Evolutionary conservation across 192 early-diverging fungal species (phyloP).

Genomic region (Dissophora globulifera): DNA sequence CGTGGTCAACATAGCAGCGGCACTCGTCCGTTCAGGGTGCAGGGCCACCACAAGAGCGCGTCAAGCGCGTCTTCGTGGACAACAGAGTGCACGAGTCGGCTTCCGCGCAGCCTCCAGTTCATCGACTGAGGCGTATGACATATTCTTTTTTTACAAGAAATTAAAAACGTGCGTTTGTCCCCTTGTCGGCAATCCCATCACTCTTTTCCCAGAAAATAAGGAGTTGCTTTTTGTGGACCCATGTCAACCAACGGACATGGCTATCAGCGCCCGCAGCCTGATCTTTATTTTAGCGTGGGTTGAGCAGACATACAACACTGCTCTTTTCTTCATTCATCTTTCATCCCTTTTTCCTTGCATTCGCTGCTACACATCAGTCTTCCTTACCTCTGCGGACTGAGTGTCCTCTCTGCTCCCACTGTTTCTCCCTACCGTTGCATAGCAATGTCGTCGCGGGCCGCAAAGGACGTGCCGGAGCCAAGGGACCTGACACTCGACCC

Average conservation of each 20-base stretch:
- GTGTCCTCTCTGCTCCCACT: too few relatives aligned
- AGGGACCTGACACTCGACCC: slow-evolving; percentile 26
- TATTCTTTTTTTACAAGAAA: too few relatives aligned
- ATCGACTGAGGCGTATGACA: slow-evolving; percentile 34
- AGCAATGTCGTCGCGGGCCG: not conserved
- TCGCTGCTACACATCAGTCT: not conserved
- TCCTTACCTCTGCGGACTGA: too few relatives aligned
- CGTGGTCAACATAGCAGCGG: not conserved
- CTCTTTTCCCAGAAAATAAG: too few relatives aligned
- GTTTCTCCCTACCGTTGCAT: too few relatives aligned
- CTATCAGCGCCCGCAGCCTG: too few relatives aligned
- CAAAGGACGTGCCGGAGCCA: slow-evolving; percentile 11
- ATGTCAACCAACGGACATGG: too few relatives aligned
- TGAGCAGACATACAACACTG: too few relatives aligned
- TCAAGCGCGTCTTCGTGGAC: slow-evolving; percentile 31
- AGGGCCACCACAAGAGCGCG: slow-evolving; percentile 7
- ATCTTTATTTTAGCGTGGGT: not conserved
- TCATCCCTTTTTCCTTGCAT: not conserved
- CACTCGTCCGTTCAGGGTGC: not conserved
- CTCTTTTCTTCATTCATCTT: not conserved
- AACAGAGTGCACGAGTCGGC: slow-evolving; percentile 31
- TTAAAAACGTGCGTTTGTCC: too few relatives aligned
- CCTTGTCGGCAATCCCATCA: too few relatives aligned
- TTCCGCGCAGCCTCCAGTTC: slow-evolving; percentile 49
- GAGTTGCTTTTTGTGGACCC: too few relatives aligned